These are phyloP conservation scores for Phytophthora colocasiae DNA, from an alignment of 352 stramenopile genomes.

Conservation along the genomic window DNA sequence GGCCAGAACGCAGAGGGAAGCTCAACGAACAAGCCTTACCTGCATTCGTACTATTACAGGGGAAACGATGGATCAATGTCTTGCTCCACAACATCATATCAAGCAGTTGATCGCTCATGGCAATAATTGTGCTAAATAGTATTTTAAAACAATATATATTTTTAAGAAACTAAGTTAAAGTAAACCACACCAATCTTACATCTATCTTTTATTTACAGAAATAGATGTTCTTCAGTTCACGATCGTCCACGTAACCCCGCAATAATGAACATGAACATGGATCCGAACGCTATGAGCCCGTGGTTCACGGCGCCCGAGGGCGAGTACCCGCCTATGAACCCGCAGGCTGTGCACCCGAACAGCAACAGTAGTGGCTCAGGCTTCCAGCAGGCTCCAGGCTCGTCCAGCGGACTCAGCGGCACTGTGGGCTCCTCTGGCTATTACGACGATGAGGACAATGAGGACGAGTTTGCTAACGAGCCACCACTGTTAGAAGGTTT, in stretches of 20 bases:
- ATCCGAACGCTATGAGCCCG: constrained; percentile 67
- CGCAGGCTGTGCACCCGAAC: constrained; percentile 26
- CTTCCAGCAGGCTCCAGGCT: constrained; percentile 34
- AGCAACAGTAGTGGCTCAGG: constrained; percentile 21
- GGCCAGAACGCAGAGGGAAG: neutral
- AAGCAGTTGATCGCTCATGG: no score
- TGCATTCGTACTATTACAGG: constrained; percentile 25
- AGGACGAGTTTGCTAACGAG: constrained; percentile 96
- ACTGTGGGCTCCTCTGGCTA: constrained; percentile 32
- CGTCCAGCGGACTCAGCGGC: constrained; percentile 33
- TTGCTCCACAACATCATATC: neutral
- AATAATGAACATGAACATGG: constrained; percentile 85
- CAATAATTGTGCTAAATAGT: no score
- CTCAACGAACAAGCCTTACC: constrained; percentile 8
- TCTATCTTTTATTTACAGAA: neutral
- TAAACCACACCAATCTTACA: neutral
- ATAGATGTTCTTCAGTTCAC: constrained; percentile 1
- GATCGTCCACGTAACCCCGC: constrained; percentile 17
- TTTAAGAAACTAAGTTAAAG: neutral
- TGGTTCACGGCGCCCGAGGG: constrained; percentile 71
- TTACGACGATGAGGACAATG: constrained; percentile 46
- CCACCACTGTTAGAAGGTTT: constrained; percentile 94
- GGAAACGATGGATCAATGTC: constrained; percentile 1
- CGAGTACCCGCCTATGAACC: constrained; percentile 49
- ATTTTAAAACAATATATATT: no score